Percentiles rank a stretch among this genome's conserved stretches.
phyloP scores from a whole-genome alignment of 129 eudicot species.

The Sambucus nigra region DNA sequence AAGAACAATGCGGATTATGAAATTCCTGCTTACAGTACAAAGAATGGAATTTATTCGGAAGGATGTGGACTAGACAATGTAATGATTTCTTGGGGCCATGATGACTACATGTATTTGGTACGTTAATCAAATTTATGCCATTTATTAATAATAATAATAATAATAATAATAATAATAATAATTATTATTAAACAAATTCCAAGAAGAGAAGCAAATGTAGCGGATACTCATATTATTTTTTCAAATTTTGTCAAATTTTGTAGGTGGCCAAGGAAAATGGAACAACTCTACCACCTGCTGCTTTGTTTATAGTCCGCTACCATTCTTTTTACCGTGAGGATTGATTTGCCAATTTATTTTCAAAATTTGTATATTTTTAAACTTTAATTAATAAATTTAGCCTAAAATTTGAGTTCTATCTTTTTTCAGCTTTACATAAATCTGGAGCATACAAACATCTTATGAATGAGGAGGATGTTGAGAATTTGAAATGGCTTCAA shows the following conservation, averaged over 20 bases:
- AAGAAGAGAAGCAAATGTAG: not conserved
- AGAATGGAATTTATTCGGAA: conserved; percentile 59
- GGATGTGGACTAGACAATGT: conserved; percentile 91
- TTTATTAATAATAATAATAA: not conserved
- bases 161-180: not conserved
- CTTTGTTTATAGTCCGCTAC: conserved; percentile 60
- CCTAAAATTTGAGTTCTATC: not conserved
- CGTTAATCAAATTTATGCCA: not conserved
- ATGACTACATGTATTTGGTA: conserved; percentile 94
- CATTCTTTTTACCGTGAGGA: conserved; percentile 82
- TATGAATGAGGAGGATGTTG: conserved; percentile 77
- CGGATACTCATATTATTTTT: not conserved
- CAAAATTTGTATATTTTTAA: not conserved
- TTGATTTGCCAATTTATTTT: not conserved
- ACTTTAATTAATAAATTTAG: not conserved
- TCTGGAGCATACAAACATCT: conserved; percentile 73
- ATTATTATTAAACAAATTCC: not conserved
- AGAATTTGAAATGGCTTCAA: conserved; percentile 82
- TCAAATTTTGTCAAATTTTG: not conserved
- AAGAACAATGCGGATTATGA: conserved; percentile 50
- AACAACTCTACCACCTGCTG: conserved; percentile 74
- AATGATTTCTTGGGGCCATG: conserved; percentile 89
- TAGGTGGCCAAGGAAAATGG: conserved; percentile 84
- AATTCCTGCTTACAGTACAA: conserved; percentile 52
- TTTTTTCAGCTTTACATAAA: conserved; percentile 50